These are phyloP conservation scores for Yamagishiella unicocca DNA, from an alignment of 139 green algal genomes.

Conservation along the genomic window DNA sequence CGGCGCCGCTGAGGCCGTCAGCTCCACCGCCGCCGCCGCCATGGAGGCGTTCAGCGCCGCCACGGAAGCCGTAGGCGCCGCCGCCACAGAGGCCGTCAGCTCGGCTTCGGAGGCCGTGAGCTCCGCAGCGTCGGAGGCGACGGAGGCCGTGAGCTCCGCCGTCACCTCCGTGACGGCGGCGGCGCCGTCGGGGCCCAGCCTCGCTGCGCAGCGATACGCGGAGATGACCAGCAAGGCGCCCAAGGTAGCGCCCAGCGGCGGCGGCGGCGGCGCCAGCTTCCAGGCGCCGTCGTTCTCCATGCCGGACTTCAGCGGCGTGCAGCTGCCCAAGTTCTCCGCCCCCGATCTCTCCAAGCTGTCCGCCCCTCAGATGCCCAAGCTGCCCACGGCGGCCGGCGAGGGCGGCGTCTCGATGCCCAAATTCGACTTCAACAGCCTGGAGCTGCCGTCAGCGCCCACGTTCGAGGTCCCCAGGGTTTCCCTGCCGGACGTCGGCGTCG, in stretches of 20 bases:
- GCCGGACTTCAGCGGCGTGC: conserved; percentile 23
- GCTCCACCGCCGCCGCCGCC: not conserved
- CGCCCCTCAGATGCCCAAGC: conserved; percentile 13
- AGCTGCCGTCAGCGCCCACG: not conserved
- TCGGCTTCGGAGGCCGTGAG: not conserved
- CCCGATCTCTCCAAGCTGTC: conserved; percentile 22
- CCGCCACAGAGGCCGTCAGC: not conserved
- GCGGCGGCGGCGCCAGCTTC: not conserved
- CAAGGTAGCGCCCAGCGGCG: not conserved
- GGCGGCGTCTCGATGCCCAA: conserved; percentile 5
- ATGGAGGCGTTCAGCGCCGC: not conserved
- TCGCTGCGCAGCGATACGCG: conserved; percentile 38
- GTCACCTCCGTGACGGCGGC: not conserved
- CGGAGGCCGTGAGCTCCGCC: not conserved
- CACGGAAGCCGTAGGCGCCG: not conserved
- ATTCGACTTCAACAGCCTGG: conserved; percentile 11
- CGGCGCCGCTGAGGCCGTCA: not conserved
- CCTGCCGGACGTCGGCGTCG: conserved; percentile 16
- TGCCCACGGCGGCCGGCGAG: not conserved
- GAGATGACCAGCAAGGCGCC: conserved; percentile 39
- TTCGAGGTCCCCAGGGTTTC: not conserved
- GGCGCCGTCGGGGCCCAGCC: not conserved
- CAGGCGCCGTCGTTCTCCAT: conserved; percentile 26
- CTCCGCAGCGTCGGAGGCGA: not conserved
- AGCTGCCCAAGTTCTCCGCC: conserved; percentile 21